Conservation (phyloP, 305 asterid genomes). For the Ajuga reptans region DNA sequence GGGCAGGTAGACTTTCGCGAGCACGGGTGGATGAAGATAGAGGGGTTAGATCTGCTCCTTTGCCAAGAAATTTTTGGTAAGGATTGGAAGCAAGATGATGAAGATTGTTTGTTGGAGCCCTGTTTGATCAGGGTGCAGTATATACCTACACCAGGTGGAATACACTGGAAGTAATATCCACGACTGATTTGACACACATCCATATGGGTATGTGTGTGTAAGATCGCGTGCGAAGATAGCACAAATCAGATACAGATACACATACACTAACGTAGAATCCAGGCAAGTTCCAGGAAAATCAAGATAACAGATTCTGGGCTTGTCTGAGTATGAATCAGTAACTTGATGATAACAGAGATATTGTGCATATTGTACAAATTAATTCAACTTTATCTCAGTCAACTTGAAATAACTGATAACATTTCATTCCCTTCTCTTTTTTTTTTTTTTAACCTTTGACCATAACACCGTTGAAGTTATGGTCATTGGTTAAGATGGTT, state of each 20-base stretch:
- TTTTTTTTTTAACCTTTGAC: neutral
- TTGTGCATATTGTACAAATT: neutral
- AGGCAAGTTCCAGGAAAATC: constrained; percentile 3
- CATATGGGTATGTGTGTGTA: too few species aligned
- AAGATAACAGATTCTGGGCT: neutral
- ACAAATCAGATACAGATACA: neutral
- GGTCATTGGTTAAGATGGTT: neutral
- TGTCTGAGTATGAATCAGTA: neutral
- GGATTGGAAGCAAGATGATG: neutral
- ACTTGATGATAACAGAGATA: neutral
- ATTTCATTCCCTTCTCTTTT: neutral
- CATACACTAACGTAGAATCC: neutral
- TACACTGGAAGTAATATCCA: neutral
- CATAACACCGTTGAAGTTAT: too few species aligned
- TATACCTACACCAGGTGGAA: neutral
- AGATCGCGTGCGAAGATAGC: neutral
- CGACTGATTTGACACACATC: neutral
- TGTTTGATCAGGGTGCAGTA: neutral
- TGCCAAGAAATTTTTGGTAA: constrained; percentile 54
- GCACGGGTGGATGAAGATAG: constrained; percentile 17
- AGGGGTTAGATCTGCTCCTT: constrained; percentile 20
- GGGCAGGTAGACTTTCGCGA: constrained; percentile 28
- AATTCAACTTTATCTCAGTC: neutral
- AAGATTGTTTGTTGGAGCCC: neutral
- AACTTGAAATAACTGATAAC: neutral